A percentile compares a stretch with the other conserved stretches of the same genome.
Evolutionary conservation across 768 basidiomycete species (phyloP).

Genomic region (Naganishia onofrii): DNA sequence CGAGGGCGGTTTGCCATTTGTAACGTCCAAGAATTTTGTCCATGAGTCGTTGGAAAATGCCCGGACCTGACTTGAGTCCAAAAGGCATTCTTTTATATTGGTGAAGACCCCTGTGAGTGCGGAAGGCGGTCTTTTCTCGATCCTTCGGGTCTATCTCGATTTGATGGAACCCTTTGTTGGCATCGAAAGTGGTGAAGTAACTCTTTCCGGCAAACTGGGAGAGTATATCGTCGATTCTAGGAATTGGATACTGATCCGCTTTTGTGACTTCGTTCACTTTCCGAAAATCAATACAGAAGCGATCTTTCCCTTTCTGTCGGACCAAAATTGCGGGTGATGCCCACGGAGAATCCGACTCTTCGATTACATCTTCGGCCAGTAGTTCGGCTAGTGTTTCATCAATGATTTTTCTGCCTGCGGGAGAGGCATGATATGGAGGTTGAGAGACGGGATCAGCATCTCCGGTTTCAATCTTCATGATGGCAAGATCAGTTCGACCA

Average conservation of each 20-base stretch:
- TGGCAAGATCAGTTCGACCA: not conserved
- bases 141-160: slow-evolving; percentile 16
- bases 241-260: slow-evolving; percentile 31
- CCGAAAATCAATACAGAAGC: slow-evolving; percentile 29
- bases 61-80: slow-evolving; percentile 8
- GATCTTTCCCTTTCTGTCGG: slow-evolving; percentile 30
- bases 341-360: slow-evolving; percentile 32
- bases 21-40: not conserved
- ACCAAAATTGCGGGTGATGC: slow-evolving; percentile 29
- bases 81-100: slow-evolving; percentile 21
- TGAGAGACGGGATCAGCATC: too few relatives aligned
- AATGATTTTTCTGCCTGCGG: slow-evolving; percentile 18
- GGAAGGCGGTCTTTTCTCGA: slow-evolving; percentile 25
- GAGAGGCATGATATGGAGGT: slow-evolving; percentile 14
- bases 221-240: slow-evolving; percentile 25
- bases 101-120: slow-evolving; percentile 5
- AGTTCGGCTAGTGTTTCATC: slow-evolving; percentile 21
- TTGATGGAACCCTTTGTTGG: slow-evolving; percentile 24
- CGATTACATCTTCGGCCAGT: slow-evolving; percentile 28
- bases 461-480: too few relatives aligned
- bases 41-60: slow-evolving; percentile 22
- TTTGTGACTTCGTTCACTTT: slow-evolving; percentile 28
- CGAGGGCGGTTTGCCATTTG: slow-evolving; percentile 7
- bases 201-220: slow-evolving; percentile 16
- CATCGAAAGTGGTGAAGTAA: slow-evolving; percentile 28